Evolutionary conservation across 164 flowering plant genomes (phyloP), one percentile per base, ranked within the genome.

Genomic region (Stephania cephalantha): DNA sequence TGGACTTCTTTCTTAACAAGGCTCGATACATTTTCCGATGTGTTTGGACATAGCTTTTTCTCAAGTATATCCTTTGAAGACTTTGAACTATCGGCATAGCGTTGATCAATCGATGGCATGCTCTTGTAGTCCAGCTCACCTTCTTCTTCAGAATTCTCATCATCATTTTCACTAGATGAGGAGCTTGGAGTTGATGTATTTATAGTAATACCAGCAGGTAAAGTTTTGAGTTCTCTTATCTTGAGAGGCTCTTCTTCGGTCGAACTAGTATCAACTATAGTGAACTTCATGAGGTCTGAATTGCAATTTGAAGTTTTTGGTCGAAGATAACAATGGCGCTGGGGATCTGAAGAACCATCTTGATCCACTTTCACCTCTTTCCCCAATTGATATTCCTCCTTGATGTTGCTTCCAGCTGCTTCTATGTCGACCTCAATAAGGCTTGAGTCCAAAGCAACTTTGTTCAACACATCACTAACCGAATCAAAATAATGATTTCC

Each of bases 401-500:
- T 81, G 71, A 64, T 67, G 73, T 79, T 79, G 17, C 63, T 76
- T 65, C 66, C 73, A 73, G 69, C 61, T 70, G 75, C 84, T 74
- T 86, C 92, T 76, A 68, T 70, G 69, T 85, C 91, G 61, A 91
- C 86, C 78, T 89, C 90, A 55, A 94, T 84, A 76, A 94, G 89
- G 17, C 65, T 70, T 6, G 98, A 97, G 25, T 94, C 90, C 46
- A 86, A 79, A 25, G 86, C 87, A 50, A 94, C 94, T 80, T 90
- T 88, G 78, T 78, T 85, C 80, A 94, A 75, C 18, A 94, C 87
- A 79, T 92, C 97, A 75, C 80, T 86, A 13, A 90, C 84, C 50
- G 94, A 94, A 79, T 90, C 94, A 78, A 90, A 94, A 77, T 87
- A 94, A 77, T 90, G 90, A 15, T 83, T 80, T 44, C 97, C 97